phyloP scores from a whole-genome alignment of 768 basidiomycete species.

The Russula emetica region DNA sequence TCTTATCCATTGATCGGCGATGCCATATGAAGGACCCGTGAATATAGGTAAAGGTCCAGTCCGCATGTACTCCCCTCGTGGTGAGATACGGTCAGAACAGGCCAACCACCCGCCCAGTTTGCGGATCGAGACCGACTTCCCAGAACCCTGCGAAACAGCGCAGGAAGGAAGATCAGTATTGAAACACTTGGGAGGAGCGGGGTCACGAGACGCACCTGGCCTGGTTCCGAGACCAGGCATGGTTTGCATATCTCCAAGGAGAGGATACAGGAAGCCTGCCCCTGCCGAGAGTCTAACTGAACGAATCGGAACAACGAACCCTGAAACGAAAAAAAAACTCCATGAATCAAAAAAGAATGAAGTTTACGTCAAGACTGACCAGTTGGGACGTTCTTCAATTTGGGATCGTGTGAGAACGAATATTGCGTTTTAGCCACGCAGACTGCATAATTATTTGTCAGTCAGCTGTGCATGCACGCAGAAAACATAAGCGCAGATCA shows the following conservation, averaged over 20 bases:
- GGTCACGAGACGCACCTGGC: slow-evolving; percentile 50
- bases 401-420: slow-evolving; percentile 93
- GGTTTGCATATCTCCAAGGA: slow-evolving; percentile 95
- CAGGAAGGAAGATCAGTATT: slow-evolving; percentile 19
- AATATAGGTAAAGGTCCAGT: slow-evolving; percentile 32
- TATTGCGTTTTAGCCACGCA: slow-evolving; percentile 99
- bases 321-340: slow-evolving; percentile 36
- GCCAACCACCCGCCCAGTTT: slow-evolving; percentile 78
- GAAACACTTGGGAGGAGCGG: background rate
- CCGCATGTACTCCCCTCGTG: background rate
- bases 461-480: slow-evolving; percentile 3
- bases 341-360: background rate
- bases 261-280: slow-evolving; percentile 92
- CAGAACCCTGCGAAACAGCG: slow-evolving; percentile 61
- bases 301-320: slow-evolving; percentile 90
- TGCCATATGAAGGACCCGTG: background rate
- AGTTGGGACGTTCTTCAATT: slow-evolving; percentile 83
- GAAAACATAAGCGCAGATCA: slow-evolving; percentile 1
- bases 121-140: slow-evolving; percentile 79
- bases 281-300: slow-evolving; percentile 86
- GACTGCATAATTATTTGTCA: slow-evolving; percentile 43
- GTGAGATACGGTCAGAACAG: slow-evolving; percentile 56
- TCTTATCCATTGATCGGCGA: background rate
- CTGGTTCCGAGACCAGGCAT: slow-evolving; percentile 96
- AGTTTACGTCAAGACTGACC: slow-evolving; percentile 40